Base-by-base conservation (phyloP, 2,329 filamentous ascomycete genomes). In the Talaromyces sp. region DNA sequence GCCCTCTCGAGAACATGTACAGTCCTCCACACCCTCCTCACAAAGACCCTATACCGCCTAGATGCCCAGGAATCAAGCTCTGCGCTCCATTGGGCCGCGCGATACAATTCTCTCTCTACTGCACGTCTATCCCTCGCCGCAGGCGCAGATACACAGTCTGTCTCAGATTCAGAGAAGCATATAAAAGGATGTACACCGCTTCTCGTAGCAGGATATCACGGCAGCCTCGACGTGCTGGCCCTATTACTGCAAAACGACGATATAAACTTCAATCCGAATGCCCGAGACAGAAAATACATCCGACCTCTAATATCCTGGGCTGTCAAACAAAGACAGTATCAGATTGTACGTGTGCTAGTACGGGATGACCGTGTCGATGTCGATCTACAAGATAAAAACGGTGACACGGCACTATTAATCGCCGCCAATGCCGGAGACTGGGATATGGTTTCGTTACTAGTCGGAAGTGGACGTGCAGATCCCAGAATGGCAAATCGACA, bases 81-180 rank as follows among this genome's bases (percentile, higher is more conserved):
- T n/a, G 56, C 63, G 2, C 47, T 67, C n/a, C 46, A 53, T 14
- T 63, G 62, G 63, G 61, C 64, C 29, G 56, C 61, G 20, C 50
- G 35, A 13, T 37, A 55, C 30, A 54, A 61, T 30, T 40, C 32
- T 6, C 13, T 22, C 13, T 29, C 17, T 14, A 64, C 55, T 17
- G 57, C 52, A 10, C 42, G 44, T 7, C 47, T 52, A 33, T 48
- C 52, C 11, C 49, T 65, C 33, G 35, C 46, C 22, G 57, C 59
- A 14, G 52, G 57, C 20, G 52, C 60, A 20, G 57, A 65, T 35
- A 36, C 56, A 13, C 54, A 53, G 16, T 45, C 46, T 4, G 51
- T 35, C 20, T 54, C 54, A 14, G 57, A 62, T 30, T 30, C 37
- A 16, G 56, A 59, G 19, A 27, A 40, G 0, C 48, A 51, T 6